These are phyloP conservation scores for Camelina hispida DNA, from an alignment of 345 rosid genomes.

Conservation along the genomic window DNA sequence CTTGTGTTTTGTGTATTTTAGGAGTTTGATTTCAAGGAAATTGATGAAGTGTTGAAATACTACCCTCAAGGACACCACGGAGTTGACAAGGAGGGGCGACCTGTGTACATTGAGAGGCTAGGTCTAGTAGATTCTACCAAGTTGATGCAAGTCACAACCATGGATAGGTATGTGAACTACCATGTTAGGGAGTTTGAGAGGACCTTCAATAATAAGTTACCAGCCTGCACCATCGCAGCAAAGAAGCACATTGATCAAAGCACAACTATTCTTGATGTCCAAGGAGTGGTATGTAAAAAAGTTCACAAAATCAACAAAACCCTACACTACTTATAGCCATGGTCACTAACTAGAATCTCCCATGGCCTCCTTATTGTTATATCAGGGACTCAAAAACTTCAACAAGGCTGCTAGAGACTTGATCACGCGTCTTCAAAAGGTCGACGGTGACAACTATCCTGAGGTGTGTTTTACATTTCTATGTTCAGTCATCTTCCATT, in stretches of 20 bases:
- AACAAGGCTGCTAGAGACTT: conserved; percentile 94
- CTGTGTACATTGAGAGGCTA: conserved; percentile 85
- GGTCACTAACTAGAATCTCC: conserved; percentile 8
- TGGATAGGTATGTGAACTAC: conserved; percentile 90
- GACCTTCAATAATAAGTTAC: conserved; percentile 75
- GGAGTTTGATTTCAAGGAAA: conserved; percentile 85
- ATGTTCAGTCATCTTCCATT: not conserved
- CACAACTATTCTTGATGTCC: conserved; percentile 95
- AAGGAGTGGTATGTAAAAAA: conserved; percentile 84
- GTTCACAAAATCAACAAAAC: not conserved
- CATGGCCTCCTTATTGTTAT: conserved; percentile 8
- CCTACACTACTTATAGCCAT: not conserved
- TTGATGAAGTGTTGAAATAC: conserved; percentile 63
- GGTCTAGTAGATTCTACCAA: conserved; percentile 85
- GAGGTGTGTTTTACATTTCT: conserved; percentile 57
- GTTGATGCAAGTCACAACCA: conserved; percentile 89
- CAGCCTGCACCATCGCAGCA: conserved; percentile 91
- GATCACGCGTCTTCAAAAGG: conserved; percentile 75
- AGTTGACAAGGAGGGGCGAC: conserved; percentile 92
- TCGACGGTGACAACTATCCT: conserved; percentile 94
- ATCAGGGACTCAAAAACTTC: conserved; percentile 87
- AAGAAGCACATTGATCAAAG: conserved; percentile 91
- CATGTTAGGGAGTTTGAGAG: conserved; percentile 95
- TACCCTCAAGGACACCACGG: conserved; percentile 99
- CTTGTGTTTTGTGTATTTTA: conserved; percentile 30